A percentile compares a stretch with the other conserved stretches of the same genome.
These are phyloP conservation scores for Ophiostoma sp. DNA, from an alignment of 2,329 filamentous ascomycete species.

Conservation along the genomic window DNA sequence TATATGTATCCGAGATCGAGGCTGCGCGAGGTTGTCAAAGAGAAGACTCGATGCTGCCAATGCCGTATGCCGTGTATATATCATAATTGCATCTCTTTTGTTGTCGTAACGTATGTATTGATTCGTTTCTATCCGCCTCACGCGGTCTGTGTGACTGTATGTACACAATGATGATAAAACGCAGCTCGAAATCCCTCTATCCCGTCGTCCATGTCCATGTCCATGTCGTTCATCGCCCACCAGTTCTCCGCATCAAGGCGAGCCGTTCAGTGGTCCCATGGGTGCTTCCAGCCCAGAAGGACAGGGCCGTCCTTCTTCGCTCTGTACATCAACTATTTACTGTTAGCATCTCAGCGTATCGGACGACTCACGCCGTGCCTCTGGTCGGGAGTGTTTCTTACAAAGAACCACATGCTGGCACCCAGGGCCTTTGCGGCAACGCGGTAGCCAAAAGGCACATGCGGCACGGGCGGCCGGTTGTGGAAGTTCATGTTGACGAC, in stretches of 20 bases:
- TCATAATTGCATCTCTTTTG: background rate
- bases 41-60: background rate
- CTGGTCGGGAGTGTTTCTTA: slow-evolving; percentile 45
- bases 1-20: background rate
- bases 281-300: slow-evolving; percentile 89
- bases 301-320: slow-evolving; percentile 89
- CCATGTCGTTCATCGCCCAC: background rate
- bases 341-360: slow-evolving; percentile 24
- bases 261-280: slow-evolving; percentile 76
- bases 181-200: background rate
- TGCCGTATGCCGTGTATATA: background rate
- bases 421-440: slow-evolving; percentile 81
- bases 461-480: slow-evolving; percentile 35
- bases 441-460: slow-evolving; percentile 64
- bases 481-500: slow-evolving; percentile 26
- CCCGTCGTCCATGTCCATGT: background rate
- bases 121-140: background rate
- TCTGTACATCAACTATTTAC: slow-evolving; percentile 78
- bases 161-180: slow-evolving; percentile 17
- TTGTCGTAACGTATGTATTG: background rate
- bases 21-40: too few relatives aligned
- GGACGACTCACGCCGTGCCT: background rate
- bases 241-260: background rate
- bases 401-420: slow-evolving; percentile 99
- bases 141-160: slow-evolving; percentile 7